A percentile compares a stretch with the other conserved stretches of the same genome.
phyloP scores from a whole-genome alignment of 805 yeast species.

The baker's yeast (Saccharomyces cerevisiae) region DNA sequence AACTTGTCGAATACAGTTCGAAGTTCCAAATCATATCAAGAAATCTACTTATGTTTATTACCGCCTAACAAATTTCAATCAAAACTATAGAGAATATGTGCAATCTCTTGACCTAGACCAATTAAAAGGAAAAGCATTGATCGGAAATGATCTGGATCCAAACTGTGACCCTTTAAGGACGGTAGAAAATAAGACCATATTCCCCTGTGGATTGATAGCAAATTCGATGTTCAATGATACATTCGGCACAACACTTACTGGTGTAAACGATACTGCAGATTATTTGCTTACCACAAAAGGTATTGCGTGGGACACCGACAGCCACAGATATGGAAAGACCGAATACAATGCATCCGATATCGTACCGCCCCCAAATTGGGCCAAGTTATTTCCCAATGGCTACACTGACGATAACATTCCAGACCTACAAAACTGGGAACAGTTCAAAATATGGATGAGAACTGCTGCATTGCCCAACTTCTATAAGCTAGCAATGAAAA shows the following conservation, averaged over 20 bases:
- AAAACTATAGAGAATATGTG: conserved; percentile 91
- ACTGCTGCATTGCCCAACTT: conserved; percentile 91
- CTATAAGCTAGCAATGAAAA: conserved; percentile 71
- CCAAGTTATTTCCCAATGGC: conserved; percentile 59
- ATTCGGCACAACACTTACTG: conserved; percentile 40
- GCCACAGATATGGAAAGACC: conserved; percentile 54
- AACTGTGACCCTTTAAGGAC: conserved; percentile 32
- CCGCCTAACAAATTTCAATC: conserved; percentile 81
- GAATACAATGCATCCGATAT: conserved; percentile 49
- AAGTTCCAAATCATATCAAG: conserved; percentile 58
- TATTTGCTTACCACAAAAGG: conserved; percentile 40
- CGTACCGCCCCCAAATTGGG: conserved; percentile 82
- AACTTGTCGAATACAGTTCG: conserved; percentile 61
- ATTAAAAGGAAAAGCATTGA: conserved; percentile 64
- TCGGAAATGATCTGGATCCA: conserved; percentile 39
- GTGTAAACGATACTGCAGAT: conserved; percentile 25
- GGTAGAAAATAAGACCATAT: conserved; percentile 36
- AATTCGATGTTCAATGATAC: conserved; percentile 76
- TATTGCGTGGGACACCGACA: conserved; percentile 66
- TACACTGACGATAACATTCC: conserved; percentile 64
- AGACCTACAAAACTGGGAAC: conserved; percentile 56
- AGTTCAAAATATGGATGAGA: conserved; percentile 79
- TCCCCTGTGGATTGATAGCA: conserved; percentile 81
- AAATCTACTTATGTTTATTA: conserved; percentile 74
- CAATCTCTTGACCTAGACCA: conserved; percentile 75